These are phyloP conservation scores for Phytophthora litchii DNA, from an alignment of 352 stramenopile genomes.

Conservation along the genomic window DNA sequence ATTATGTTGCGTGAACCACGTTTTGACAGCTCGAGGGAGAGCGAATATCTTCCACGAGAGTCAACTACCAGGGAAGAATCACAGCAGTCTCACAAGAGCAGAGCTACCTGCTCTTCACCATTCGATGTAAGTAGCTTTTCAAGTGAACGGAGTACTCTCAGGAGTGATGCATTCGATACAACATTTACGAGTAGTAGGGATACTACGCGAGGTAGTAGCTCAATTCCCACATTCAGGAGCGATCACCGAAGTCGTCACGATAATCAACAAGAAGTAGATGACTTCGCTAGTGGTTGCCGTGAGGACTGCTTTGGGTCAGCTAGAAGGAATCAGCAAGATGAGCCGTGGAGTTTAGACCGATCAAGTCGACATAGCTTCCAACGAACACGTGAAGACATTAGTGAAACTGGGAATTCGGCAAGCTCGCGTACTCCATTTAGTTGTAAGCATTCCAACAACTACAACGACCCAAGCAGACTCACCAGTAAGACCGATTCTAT, in stretches of 20 bases:
- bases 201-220: not conserved
- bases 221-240: not conserved
- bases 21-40: constrained; percentile 4
- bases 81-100: not conserved
- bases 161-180: constrained; percentile 2
- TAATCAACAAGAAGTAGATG: constrained; percentile 20
- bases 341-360: not conserved
- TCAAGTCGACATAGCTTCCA: not conserved
- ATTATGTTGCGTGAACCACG: constrained; percentile 6
- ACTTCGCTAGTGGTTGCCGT: not conserved
- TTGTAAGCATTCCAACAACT: not conserved
- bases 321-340: not conserved
- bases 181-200: constrained; percentile 8
- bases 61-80: constrained; percentile 1
- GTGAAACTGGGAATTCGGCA: not conserved
- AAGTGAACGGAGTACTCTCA: constrained; percentile 4
- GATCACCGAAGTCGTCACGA: constrained; percentile 8
- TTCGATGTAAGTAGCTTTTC: constrained; percentile 4
- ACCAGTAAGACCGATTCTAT: constrained; percentile 20
- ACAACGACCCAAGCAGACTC: not conserved
- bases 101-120: constrained; percentile 1
- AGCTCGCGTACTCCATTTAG: not conserved
- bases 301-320: not conserved
- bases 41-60: constrained; percentile 3
- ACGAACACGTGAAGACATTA: not conserved